These are phyloP conservation scores for Hortiboletus flavorubellus DNA, from an alignment of 768 basidiomycete species.

Conservation along the genomic window DNA sequence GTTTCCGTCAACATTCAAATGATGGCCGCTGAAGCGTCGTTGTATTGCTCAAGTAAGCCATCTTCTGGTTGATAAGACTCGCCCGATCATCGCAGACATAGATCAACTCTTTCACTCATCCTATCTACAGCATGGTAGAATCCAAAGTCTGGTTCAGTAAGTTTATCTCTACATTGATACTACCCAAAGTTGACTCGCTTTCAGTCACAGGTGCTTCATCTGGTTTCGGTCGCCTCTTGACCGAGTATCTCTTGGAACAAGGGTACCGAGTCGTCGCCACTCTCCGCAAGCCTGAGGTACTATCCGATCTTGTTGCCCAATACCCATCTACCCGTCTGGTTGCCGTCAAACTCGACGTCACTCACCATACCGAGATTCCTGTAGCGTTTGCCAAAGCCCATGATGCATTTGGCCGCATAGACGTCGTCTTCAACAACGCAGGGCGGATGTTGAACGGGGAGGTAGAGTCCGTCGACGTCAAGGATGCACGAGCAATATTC, in stretches of 20 bases:
- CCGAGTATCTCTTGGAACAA: constrained; percentile 30
- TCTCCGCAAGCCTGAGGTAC: constrained; percentile 36
- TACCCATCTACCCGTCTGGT: constrained; percentile 23
- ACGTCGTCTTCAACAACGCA: constrained; percentile 40
- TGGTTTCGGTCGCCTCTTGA: constrained; percentile 39
- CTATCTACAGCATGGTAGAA: neutral
- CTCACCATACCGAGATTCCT: constrained; percentile 20
- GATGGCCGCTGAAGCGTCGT: no score
- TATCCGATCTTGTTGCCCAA: constrained; percentile 27
- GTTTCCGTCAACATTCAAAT: no score
- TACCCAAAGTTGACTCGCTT: neutral
- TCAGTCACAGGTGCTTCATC: constrained; percentile 39
- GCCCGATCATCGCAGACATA: neutral
- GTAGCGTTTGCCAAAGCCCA: constrained; percentile 28
- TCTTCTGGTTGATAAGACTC: neutral
- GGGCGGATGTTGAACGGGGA: constrained; percentile 29
- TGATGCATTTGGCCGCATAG: constrained; percentile 34
- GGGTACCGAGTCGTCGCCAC: constrained; percentile 43
- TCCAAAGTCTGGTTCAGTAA: constrained; percentile 5
- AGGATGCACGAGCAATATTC: constrained; percentile 34
- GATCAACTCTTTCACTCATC: neutral
- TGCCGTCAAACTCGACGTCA: constrained; percentile 34
- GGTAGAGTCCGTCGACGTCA: constrained; percentile 33
- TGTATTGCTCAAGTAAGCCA: neutral
- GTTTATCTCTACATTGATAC: neutral